Base-by-base conservation (phyloP, 2,329 filamentous ascomycete species). In the Cyclaneusma minus region DNA sequence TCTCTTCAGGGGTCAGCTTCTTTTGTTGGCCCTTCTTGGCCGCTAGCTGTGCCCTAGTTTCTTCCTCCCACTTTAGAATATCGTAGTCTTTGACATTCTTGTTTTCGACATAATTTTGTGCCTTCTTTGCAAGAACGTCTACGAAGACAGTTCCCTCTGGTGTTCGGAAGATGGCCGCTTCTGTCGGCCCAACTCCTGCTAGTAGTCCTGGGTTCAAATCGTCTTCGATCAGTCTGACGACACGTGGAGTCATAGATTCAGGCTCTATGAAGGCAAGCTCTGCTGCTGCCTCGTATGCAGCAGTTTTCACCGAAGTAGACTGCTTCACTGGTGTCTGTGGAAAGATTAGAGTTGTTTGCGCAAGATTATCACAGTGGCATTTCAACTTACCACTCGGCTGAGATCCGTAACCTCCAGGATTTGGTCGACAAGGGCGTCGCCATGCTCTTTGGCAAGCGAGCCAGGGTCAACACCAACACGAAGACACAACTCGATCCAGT, bases 61-160 rank as follows among this genome's bases (percentile, higher is more conserved):
- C 89, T 48, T 87, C 79, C 51, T 98, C 89, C 89, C 91, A 98
- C 51, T 93, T 94, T 21, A 94, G 54, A 2, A 83, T 91, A 41
- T 98, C 83, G 42, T 94, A 93, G 47, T 95, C 89, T 49, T 92
- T 94, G 25, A 71, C 76, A 42, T 83, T 93, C 55, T 93, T 95
- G 52, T 84, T 77, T 3, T 83, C 72, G 3, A 77, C 56, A 19
- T 62, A 58, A 33, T 68, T 68, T 31, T 71, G 69, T 2, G 72
- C 59, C 47, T 92, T 92, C 46, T 82, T 85, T 17, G 78, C 81
- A 5, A 98, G 63, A 1, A 95, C 81, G 51, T 98, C 89, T 12
- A 98, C 64, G 41, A 92, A 95, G 9, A 75, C 67, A 2, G 77
- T 85, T 2, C 84, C 87, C 48, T 91, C 83, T 1, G 84, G 78